Evolutionary conservation across 2,329 filamentous ascomycete species (phyloP).

Genomic region (Hymenoscyphus occultus): DNA sequence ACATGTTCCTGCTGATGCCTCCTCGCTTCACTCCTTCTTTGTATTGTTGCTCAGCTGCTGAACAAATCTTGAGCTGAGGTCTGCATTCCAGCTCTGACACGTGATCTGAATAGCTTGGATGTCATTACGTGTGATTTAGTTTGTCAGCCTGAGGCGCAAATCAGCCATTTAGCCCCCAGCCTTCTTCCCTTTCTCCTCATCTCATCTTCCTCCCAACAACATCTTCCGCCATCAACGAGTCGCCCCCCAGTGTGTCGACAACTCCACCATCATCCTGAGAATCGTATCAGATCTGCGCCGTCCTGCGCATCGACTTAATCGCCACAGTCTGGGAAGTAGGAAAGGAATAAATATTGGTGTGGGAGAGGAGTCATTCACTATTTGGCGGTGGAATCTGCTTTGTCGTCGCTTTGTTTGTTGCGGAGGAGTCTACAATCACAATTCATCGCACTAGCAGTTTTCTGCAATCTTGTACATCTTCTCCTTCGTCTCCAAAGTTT

Average conservation of each 20-base stretch:
- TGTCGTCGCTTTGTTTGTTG: conserved; percentile 29
- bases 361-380: conserved; percentile 15
- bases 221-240: neutral
- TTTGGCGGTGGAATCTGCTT: conserved; percentile 24
- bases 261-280: neutral
- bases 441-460: conserved; percentile 27
- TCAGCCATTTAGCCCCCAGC: neutral
- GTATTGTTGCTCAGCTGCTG: too few relatives aligned
- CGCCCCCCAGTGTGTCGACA: neutral
- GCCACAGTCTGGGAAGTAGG: conserved; percentile 14
- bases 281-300: neutral
- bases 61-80: too few relatives aligned
- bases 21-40: too few relatives aligned
- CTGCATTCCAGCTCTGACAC: too few relatives aligned
- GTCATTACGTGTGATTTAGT: neutral
- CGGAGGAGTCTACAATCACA: conserved; percentile 30
- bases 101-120: too few relatives aligned
- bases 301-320: neutral
- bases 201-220: conserved; percentile 1
- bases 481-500: conserved; percentile 33
- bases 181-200: neutral
- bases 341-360: conserved; percentile 18
- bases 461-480: conserved; percentile 39
- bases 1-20: too few relatives aligned
- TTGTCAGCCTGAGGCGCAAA: neutral